Base-by-base conservation (phyloP, 2,329 filamentous ascomycete genomes). In the Aureobasidium pullulans region DNA sequence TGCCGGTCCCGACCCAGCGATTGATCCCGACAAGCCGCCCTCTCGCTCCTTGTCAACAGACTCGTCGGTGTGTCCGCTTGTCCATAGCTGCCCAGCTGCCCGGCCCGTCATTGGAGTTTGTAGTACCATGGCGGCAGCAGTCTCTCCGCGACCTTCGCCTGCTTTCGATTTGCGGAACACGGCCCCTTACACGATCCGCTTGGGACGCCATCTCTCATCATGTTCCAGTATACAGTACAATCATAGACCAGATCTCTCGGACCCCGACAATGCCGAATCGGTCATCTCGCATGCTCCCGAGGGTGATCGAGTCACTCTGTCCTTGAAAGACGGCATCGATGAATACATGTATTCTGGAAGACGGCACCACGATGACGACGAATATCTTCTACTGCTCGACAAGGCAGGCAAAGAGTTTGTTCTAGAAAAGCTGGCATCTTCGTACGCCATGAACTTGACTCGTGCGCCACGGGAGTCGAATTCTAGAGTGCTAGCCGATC, bases 361-460 rank as follows among this genome's bases (percentile, higher is more conserved):
- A 42, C 69, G 69, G 44, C 70, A 64, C 3, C 65, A 86, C 6
- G 77, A 79, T 19, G 84, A 84, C 57, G 84, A 93, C 67, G 86
- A 81, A 60, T 94, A 94, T 65, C 84, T 95, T 28, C 80, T 96
- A 57, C 82, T 93, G 60, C 94, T 93, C 69, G 89, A 96, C 71
- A 80, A 86, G 8, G 77, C 79, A 16, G 84, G 84, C 56, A 84
- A 93, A 68, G 86, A 82, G 59, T 94, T 94, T 65, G 84, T 94
- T 31, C 80, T 96, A 58, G 90, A 96, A 75, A 85, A 84, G 54
- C 78, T 96, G 58, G 84, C 90, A 69, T 87, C 86, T n/a, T 85
- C 86, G 40, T 88, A 96, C 73, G 86, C 90, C 68, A 92, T 96
- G 86, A 96, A 96, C 72, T 75, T 96, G 57, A 84, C 83, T 56